Percentiles rank a stretch among this genome's conserved stretches.
These are phyloP conservation scores for Hamiltosporidium magnivora DNA, from an alignment of 371 early-diverging fungal species.

Conservation along the genomic window DNA sequence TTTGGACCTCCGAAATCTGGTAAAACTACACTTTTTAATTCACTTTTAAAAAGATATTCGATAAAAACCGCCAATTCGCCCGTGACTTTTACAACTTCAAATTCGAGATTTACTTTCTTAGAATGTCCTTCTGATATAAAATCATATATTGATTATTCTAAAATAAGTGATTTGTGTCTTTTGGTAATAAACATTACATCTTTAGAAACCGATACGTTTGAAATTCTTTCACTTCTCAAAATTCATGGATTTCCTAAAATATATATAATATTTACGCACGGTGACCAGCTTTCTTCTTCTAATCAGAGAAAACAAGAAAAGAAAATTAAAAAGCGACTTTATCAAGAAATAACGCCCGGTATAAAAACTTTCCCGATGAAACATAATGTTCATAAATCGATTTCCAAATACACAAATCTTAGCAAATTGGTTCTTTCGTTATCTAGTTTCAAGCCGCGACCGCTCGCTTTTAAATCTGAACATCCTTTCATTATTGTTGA, in stretches of 20 bases:
- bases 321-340: constrained; percentile 33
- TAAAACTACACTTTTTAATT: constrained; percentile 78
- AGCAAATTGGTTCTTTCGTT: neutral
- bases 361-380: constrained; percentile 25
- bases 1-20: constrained; percentile 86
- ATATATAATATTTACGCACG: constrained; percentile 13
- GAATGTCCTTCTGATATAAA: constrained; percentile 86
- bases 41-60: constrained; percentile 82
- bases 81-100: constrained; percentile 80
- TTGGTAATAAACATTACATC: constrained; percentile 82
- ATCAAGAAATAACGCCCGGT: constrained; percentile 39
- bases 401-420: constrained; percentile 2
- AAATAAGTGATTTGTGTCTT: constrained; percentile 86
- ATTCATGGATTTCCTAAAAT: constrained; percentile 89
- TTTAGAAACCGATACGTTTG: constrained; percentile 98
- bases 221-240: constrained; percentile 86
- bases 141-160: constrained; percentile 85
- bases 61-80: constrained; percentile 72
- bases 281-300: neutral
- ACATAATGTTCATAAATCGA: no score
- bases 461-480: constrained; percentile 8
- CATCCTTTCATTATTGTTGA: constrained; percentile 9
- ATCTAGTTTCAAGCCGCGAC: constrained; percentile 2
- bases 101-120: constrained; percentile 81
- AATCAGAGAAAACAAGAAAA: no score